These are phyloP conservation scores for Geotrichum macrosporum DNA, from an alignment of 1,139 yeast genomes.

Conservation along the genomic window DNA sequence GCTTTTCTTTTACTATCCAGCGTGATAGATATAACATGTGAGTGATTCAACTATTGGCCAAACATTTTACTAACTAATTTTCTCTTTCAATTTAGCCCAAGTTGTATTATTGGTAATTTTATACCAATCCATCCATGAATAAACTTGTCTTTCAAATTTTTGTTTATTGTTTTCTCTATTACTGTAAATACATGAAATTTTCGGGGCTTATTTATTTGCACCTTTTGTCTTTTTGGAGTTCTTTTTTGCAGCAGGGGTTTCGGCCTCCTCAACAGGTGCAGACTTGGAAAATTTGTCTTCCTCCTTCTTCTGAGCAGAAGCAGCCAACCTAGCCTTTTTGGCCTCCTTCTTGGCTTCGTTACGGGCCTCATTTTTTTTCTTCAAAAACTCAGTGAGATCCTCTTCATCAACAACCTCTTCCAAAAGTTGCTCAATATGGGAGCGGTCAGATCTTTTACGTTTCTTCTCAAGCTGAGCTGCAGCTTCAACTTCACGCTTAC, in stretches of 20 bases:
- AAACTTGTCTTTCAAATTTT: too few relatives aligned
- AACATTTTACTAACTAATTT: background rate
- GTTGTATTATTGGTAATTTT: conserved; percentile 94
- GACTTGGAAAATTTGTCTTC: conserved; percentile 26
- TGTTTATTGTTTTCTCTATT: too few relatives aligned
- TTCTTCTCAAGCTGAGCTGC: conserved; percentile 37
- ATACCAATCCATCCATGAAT: conserved; percentile 61
- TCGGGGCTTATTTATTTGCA: too few relatives aligned
- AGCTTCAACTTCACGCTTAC: conserved; percentile 28
- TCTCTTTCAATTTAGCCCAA: conserved; percentile 46
- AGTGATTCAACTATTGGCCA: conserved; percentile 6
- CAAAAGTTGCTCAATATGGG: conserved; percentile 70
- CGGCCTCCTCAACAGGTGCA: conserved; percentile 15
- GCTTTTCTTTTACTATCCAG: conserved; percentile 90
- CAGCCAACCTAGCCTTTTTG: conserved; percentile 26
- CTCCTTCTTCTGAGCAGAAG: conserved; percentile 21
- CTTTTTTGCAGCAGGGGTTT: background rate
- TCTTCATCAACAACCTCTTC: conserved; percentile 74
- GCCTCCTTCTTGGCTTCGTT: conserved; percentile 32
- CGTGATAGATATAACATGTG: conserved; percentile 82
- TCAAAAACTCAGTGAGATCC: conserved; percentile 43
- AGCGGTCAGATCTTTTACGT: conserved; percentile 39
- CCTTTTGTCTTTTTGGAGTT: too few relatives aligned
- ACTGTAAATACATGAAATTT: too few relatives aligned
- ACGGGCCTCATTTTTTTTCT: conserved; percentile 37